phyloP scores from a whole-genome alignment of 139 green algal species.

The Ettlia oleoabundans region DNA sequence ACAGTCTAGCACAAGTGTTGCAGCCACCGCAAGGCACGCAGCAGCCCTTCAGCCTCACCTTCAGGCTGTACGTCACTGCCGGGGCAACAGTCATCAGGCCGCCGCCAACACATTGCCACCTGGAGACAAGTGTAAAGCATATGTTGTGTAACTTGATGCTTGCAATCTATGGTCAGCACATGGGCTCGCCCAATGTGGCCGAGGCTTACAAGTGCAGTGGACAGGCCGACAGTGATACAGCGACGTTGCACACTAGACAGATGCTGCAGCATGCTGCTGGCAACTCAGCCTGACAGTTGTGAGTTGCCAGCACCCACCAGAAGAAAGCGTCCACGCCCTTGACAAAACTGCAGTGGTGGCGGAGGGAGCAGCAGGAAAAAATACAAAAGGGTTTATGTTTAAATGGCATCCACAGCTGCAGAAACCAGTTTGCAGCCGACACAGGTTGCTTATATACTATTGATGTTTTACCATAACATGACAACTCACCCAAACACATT shows the following conservation, averaged over 20 bases:
- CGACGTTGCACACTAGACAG: no score
- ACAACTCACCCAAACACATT: slow-evolving; percentile 28
- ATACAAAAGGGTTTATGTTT: background rate
- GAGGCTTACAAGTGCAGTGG: no score
- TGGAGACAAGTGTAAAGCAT: no score
- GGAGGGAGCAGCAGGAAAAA: background rate
- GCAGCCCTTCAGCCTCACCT: no score
- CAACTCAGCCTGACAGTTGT: no score
- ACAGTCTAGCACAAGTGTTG: background rate
- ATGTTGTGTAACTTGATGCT: no score
- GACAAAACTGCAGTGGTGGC: slow-evolving; percentile 12
- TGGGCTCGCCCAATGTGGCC: no score
- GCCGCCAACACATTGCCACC: slow-evolving; percentile 39
- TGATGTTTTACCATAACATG: background rate
- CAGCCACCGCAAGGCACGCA: background rate
- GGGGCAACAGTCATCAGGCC: slow-evolving; percentile 35
- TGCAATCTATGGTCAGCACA: no score
- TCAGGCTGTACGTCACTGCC: slow-evolving; percentile 38
- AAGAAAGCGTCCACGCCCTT: slow-evolving; percentile 36
- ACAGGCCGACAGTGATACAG: no score
- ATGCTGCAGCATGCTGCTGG: no score
- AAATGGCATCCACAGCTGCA: background rate
- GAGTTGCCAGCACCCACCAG: no score
- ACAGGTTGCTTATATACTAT: background rate
- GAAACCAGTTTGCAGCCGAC: background rate